Evolutionary conservation across 495 filamentous ascomycete genomes (phyloP).

Genomic region (Neurospora terricola): DNA sequence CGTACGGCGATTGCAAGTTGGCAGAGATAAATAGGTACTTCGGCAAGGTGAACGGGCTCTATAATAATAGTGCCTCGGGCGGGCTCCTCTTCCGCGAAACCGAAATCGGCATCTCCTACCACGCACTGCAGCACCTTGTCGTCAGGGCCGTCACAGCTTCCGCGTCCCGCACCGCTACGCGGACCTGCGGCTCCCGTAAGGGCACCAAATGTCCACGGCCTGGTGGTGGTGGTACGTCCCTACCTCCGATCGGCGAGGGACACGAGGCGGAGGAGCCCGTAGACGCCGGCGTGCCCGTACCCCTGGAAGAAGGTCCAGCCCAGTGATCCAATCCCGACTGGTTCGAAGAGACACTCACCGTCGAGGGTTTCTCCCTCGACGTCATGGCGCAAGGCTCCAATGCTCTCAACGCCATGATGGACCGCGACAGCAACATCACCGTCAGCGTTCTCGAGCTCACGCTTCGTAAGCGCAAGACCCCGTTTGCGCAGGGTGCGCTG

Average conservation of each 20-base stretch:
- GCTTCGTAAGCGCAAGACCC: conserved; percentile 14
- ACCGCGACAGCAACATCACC: conserved; percentile 19
- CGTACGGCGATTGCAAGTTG: conserved; percentile 15
- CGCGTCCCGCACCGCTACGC: conserved; percentile 23
- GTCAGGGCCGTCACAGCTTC: conserved; percentile 24
- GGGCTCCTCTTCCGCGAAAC: conserved; percentile 19
- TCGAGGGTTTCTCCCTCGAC: conserved; percentile 23
- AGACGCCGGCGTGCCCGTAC: not conserved
- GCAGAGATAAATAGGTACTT: conserved; percentile 17
- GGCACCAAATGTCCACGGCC: not conserved
- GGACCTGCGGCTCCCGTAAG: not conserved
- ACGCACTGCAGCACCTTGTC: conserved; percentile 22
- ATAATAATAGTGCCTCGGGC: not conserved
- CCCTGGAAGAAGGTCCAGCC: conserved; percentile 13
- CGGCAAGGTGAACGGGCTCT: not conserved
- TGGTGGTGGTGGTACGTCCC: not conserved
- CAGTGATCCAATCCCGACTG: conserved; percentile 19
- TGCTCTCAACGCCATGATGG: conserved; percentile 22
- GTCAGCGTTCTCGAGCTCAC: conserved; percentile 19
- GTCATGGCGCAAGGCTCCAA: conserved; percentile 7
- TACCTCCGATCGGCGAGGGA: not conserved
- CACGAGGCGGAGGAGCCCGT: not conserved
- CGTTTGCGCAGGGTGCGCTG: conserved; percentile 25
- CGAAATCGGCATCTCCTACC: conserved; percentile 20
- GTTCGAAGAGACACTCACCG: conserved; percentile 18